These are phyloP conservation scores for Naganishia vaughanmartiniae DNA, from an alignment of 768 basidiomycete genomes.

Conservation along the genomic window DNA sequence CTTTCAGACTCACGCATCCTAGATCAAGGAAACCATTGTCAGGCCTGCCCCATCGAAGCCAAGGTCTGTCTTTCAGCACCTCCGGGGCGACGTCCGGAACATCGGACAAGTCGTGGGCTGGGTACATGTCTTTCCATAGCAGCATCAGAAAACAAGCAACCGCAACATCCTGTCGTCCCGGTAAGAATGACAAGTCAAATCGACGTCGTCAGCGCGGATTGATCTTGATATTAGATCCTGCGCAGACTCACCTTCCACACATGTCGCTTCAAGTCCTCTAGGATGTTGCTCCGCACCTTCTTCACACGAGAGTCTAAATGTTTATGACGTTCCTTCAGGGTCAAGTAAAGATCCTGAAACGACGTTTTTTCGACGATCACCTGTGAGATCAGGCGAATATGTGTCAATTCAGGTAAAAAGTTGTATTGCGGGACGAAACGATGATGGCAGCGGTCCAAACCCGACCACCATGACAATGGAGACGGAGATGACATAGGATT, in stretches of 20 bases:
- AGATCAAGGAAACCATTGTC: slow-evolving; percentile 83
- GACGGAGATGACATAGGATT: not conserved
- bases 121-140: slow-evolving; percentile 77
- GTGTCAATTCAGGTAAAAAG: slow-evolving; percentile 2
- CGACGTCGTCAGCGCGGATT: not conserved
- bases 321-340: slow-evolving; percentile 80
- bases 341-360: slow-evolving; percentile 87
- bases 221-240: not conserved
- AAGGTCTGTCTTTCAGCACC: slow-evolving; percentile 54
- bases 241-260: slow-evolving; percentile 47
- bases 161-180: slow-evolving; percentile 70
- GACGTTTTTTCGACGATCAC: slow-evolving; percentile 67
- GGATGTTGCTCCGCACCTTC: slow-evolving; percentile 36
- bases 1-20: slow-evolving; percentile 59
- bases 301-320: slow-evolving; percentile 56
- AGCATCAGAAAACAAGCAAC: slow-evolving; percentile 91
- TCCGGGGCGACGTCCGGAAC: slow-evolving; percentile 28
- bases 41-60: slow-evolving; percentile 74
- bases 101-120: slow-evolving; percentile 18
- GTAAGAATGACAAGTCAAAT: not conserved
- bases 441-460: not conserved
- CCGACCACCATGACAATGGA: not conserved
- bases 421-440: not conserved
- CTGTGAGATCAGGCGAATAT: slow-evolving; percentile 34
- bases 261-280: slow-evolving; percentile 51